Percentiles rank a stretch among this genome's conserved stretches.
Conservation (phyloP, 306 rosid genomes). For the Ziziphus jujuba region DNA sequence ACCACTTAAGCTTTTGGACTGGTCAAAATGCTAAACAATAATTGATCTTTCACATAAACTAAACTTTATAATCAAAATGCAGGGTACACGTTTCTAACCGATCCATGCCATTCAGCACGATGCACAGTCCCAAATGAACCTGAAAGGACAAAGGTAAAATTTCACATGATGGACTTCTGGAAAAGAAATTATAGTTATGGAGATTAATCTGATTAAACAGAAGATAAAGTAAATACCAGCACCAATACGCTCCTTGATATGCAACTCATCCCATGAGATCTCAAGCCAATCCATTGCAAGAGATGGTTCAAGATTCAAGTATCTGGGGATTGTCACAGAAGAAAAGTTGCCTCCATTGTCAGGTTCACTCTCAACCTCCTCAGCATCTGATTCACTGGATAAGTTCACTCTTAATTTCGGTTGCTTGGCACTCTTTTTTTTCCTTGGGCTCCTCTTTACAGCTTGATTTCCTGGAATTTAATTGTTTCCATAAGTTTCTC, state of each 20-base stretch:
- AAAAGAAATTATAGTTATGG: slow-evolving; percentile 5
- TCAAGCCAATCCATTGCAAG: slow-evolving; percentile 99
- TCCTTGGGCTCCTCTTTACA: slow-evolving; percentile 23
- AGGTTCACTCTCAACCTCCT: slow-evolving; percentile 38
- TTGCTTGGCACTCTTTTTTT: slow-evolving; percentile 32
- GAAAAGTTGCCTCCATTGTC: slow-evolving; percentile 44
- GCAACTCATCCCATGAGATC: slow-evolving; percentile 91
- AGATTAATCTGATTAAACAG: not conserved
- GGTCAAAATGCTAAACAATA: not conserved
- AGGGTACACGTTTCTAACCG: slow-evolving; percentile 50
- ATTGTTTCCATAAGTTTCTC: slow-evolving; percentile 42
- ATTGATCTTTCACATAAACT: not conserved
- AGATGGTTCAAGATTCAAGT: slow-evolving; percentile 83
- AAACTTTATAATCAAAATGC: not conserved
- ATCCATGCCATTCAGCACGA: slow-evolving; percentile 99
- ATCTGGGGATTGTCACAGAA: slow-evolving; percentile 52
- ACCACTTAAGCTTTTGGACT: no score
- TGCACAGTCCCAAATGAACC: slow-evolving; percentile 98
- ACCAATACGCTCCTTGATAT: slow-evolving; percentile 85
- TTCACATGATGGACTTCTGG: slow-evolving; percentile 6
- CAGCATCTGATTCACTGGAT: slow-evolving; percentile 40
- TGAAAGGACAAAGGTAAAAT: slow-evolving; percentile 29
- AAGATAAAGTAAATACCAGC: slow-evolving; percentile 64
- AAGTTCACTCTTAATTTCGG: slow-evolving; percentile 30
- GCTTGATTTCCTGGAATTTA: slow-evolving; percentile 45